Percentiles rank a stretch among this genome's conserved stretches.
phyloP scores from a whole-genome alignment of 768 basidiomycete genomes.

The Psilocybe cyanescens region DNA sequence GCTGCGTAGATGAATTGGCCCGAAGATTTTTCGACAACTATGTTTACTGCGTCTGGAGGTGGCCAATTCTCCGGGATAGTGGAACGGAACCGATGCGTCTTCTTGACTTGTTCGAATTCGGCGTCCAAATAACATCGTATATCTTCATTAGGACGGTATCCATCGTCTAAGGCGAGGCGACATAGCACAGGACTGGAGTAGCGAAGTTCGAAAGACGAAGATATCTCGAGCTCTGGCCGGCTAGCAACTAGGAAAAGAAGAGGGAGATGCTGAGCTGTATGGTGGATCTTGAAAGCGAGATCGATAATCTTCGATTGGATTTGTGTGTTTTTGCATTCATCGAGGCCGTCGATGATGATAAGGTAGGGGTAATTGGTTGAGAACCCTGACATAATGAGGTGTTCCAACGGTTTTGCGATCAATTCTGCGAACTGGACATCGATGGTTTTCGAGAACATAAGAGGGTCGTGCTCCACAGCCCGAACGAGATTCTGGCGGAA shows the following conservation, averaged over 20 bases:
- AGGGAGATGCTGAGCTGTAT: not conserved
- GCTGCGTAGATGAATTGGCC: slow-evolving; percentile 19
- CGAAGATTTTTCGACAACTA: slow-evolving; percentile 11
- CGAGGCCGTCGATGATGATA: slow-evolving; percentile 17
- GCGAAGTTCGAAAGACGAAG: not conserved
- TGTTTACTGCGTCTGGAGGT: not conserved
- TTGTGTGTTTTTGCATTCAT: slow-evolving; percentile 9
- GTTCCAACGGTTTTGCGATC: slow-evolving; percentile 3
- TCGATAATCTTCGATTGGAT: slow-evolving; percentile 7
- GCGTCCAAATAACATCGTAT: slow-evolving; percentile 5
- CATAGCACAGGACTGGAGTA: not conserved
- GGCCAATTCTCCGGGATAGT: slow-evolving; percentile 9
- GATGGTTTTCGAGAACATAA: slow-evolving; percentile 9
- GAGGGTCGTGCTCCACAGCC: slow-evolving; percentile 4
- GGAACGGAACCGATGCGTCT: not conserved
- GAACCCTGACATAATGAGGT: not conserved
- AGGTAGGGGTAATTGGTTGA: not conserved
- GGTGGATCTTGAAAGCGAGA: not conserved
- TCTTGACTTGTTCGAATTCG: slow-evolving; percentile 5
- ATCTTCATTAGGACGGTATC: slow-evolving; percentile 3
- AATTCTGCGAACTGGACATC: not conserved
- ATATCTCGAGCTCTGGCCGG: slow-evolving; percentile 10
- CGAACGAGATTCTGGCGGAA: not conserved
- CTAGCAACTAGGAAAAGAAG: slow-evolving; percentile 14
- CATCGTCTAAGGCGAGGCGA: slow-evolving; percentile 4